A percentile compares a stretch with the other conserved stretches of the same genome.
These are phyloP conservation scores for Penicillium sp. DNA, from an alignment of 2,329 filamentous ascomycete genomes.

Conservation along the genomic window DNA sequence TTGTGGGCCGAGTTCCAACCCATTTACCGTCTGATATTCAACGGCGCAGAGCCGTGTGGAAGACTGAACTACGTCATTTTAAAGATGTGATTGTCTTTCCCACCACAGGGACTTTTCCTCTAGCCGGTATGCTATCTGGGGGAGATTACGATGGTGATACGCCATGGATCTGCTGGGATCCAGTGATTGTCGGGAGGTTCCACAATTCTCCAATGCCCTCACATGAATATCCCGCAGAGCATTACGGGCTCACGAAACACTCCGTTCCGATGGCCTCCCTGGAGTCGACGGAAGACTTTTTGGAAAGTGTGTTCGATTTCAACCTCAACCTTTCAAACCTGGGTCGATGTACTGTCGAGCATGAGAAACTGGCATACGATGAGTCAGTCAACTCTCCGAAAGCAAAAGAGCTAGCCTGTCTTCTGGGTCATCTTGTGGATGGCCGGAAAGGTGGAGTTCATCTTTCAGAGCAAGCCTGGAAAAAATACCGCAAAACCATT, in stretches of 20 bases:
- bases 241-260: conserved; percentile 52
- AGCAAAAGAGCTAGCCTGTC: conserved; percentile 41
- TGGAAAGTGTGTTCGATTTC: conserved; percentile 50
- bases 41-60: conserved; percentile 51
- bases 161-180: conserved; percentile 62
- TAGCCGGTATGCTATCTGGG: conserved; percentile 61
- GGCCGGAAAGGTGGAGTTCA: conserved; percentile 47
- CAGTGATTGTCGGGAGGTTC: conserved; percentile 52
- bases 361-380: conserved; percentile 56
- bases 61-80: conserved; percentile 53
- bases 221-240: conserved; percentile 34
- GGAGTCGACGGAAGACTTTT: conserved; percentile 38
- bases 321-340: conserved; percentile 50
- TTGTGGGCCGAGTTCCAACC: conserved; percentile 60
- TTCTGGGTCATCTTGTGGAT: conserved; percentile 50
- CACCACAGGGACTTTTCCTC: conserved; percentile 50
- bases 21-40: conserved; percentile 61
- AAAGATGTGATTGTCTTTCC: conserved; percentile 61
- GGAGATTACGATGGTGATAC: conserved; percentile 66
- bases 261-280: conserved; percentile 45
- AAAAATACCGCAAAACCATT: conserved; percentile 34
- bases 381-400: conserved; percentile 40
- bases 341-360: conserved; percentile 53
- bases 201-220: conserved; percentile 51
- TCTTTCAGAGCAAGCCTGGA: conserved; percentile 43